Evolutionary conservation across 768 basidiomycete genomes (phyloP), one percentile per base, ranked within the genome.

Genomic region (Tricholoma furcatifolium): DNA sequence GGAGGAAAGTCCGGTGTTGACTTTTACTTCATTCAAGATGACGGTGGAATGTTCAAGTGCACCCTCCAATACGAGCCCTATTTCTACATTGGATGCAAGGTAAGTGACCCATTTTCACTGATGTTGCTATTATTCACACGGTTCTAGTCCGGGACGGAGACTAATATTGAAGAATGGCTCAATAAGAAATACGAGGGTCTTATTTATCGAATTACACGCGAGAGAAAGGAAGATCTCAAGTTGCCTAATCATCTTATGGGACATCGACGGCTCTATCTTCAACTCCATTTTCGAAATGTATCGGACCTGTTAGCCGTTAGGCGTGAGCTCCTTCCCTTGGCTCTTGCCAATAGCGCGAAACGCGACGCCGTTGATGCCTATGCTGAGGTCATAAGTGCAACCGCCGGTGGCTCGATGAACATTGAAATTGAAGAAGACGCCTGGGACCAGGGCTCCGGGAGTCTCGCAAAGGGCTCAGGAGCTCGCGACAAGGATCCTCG

Each of bases 211-310:
- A 85, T 97, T 43, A 77, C 82, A 32, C 83, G 93, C 23, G 80
- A 87, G 64, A 81, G 82, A 63, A 98, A 98, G 66, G 95, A 98
- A 69, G 97, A 99, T 65, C 82, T 98, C 54, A 85, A 93, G 60
- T 69, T 96, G 66, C 97, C 97, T 1, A 99, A 99, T 66, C 97
- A 99, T 65, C 81, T 99, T 10, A 84, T 98, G 77, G 94, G 94
- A n/a, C 89, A 97, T 63, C 87, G 84, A 23, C 84, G 92, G 24
- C 79, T 94, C 17, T 95, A 88, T 62, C 84, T 98, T 41, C 89
- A 91, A 61, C 79, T 98, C 2, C 85, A 81, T 62, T 99, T 98
- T 69, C 81, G 89, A 48, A 98, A 98, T 64, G 87, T 97, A n/a
- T 84, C 87, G 1, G 96, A 98, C 64, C 84, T 99, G 7, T 82